phyloP scores from a whole-genome alignment of 2,329 filamentous ascomycete genomes.

The Cercospora nicotianae region DNA sequence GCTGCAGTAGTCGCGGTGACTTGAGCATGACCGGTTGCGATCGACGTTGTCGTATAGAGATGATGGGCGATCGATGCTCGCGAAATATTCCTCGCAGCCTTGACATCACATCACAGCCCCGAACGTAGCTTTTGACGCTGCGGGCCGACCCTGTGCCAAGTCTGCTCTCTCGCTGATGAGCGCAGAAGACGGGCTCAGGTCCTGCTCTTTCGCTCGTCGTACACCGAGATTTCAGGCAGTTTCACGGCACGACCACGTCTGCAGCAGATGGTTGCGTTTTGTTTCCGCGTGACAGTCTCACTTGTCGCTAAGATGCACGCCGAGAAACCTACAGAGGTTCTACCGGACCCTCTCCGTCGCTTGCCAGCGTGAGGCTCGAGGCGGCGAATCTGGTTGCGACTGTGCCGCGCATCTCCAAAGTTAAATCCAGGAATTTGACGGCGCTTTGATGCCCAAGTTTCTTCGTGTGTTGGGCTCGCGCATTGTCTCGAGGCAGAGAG shows the following conservation, averaged over 20 bases:
- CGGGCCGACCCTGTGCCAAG: neutral
- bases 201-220: neutral
- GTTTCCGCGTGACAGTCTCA: conserved; percentile 3
- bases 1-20: conserved; percentile 19
- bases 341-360: conserved; percentile 9
- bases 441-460: conserved; percentile 6
- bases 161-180: neutral
- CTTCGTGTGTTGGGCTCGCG: neutral
- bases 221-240: neutral
- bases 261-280: neutral
- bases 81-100: neutral
- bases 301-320: neutral
- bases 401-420: conserved; percentile 8
- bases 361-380: neutral
- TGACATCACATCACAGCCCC: conserved; percentile 2
- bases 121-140: neutral
- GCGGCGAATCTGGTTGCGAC: conserved; percentile 3
- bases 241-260: conserved; percentile 4
- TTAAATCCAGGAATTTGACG: conserved; percentile 2
- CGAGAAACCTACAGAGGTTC: conserved; percentile 6
- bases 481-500: neutral
- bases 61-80: neutral
- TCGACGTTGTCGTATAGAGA: neutral
- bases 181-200: neutral
- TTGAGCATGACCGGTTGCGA: conserved; percentile 23